Evolutionary conservation across 768 basidiomycete genomes (phyloP).

Genomic region (Suillus variegatus): DNA sequence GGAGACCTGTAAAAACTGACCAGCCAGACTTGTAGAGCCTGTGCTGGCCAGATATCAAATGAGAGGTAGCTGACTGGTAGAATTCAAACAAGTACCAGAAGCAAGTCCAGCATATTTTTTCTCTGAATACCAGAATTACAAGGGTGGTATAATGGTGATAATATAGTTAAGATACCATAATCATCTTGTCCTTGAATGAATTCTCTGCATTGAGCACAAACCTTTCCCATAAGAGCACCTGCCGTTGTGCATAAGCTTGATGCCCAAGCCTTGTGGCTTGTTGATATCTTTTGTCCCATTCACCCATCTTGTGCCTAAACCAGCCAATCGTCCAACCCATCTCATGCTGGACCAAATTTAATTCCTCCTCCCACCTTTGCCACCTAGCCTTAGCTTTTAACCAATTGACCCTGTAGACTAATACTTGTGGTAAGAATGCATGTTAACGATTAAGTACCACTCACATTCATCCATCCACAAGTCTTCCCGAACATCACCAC

Average conservation of each 20-base stretch:
- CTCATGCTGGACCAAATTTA: constrained; percentile 17
- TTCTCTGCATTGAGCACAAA: background rate
- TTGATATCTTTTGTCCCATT: background rate
- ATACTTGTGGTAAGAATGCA: background rate
- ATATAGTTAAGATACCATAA: background rate
- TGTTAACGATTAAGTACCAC: too few relatives aligned
- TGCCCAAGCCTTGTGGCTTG: background rate
- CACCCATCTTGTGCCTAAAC: constrained; percentile 6
- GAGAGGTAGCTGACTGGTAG: too few relatives aligned
- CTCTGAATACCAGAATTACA: too few relatives aligned
- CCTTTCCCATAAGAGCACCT: background rate
- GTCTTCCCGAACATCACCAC: too few relatives aligned
- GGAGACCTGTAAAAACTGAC: too few relatives aligned
- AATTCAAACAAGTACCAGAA: too few relatives aligned
- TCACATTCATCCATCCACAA: too few relatives aligned
- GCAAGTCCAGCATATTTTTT: too few relatives aligned
- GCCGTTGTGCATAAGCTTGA: background rate
- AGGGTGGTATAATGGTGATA: too few relatives aligned
- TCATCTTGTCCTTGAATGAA: background rate
- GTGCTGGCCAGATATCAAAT: too few relatives aligned
- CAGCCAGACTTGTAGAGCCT: too few relatives aligned
- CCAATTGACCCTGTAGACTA: constrained; percentile 10
- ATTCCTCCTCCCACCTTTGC: constrained; percentile 23
- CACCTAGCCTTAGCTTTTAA: constrained; percentile 18
- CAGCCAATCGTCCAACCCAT: constrained; percentile 21